Conservation (phyloP, 1,284 basidiomycete species). For the Coniferiporia weirii region DNA sequence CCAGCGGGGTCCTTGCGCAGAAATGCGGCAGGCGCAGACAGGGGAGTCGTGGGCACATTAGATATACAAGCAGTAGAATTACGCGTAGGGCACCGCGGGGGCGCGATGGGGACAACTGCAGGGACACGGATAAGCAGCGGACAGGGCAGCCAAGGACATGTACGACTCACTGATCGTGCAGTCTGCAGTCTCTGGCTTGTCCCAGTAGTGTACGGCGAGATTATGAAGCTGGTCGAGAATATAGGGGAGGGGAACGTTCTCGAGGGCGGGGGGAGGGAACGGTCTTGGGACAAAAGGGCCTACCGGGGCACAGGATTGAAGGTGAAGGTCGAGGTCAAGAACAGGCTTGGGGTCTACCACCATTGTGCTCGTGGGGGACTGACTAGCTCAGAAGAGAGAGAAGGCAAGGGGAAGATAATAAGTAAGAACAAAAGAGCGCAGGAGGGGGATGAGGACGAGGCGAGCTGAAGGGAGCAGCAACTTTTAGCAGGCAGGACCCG, state of each 20-base stretch:
- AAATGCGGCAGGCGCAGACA: conserved; percentile 26
- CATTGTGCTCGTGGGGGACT: conserved; percentile 1
- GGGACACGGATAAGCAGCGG: neutral
- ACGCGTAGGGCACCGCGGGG: conserved; percentile 10
- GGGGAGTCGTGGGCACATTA: conserved; percentile 24
- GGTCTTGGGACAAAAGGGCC: conserved; percentile 42
- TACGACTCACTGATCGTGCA: conserved; percentile 62
- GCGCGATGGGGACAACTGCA: conserved; percentile 16
- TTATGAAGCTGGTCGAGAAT: conserved; percentile 62
- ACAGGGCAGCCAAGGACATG: neutral
- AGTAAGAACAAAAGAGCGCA: conserved; percentile 6
- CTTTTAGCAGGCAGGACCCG: neutral
- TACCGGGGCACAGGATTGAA: conserved; percentile 10
- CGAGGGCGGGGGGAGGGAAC: conserved; percentile 58
- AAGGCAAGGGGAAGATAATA: neutral
- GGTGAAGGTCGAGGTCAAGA: conserved; percentile 2
- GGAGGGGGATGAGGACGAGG: neutral
- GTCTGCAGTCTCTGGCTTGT: conserved; percentile 65
- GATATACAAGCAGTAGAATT: conserved; percentile 18
- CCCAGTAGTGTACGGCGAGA: conserved; percentile 64
- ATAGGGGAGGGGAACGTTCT: conserved; percentile 62
- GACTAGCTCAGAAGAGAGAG: neutral
- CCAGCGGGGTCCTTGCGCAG: conserved; percentile 29
- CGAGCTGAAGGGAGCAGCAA: neutral
- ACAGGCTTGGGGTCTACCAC: conserved; percentile 6